Percentiles rank a stretch among this genome's conserved stretches.
phyloP scores from a whole-genome alignment of 805 yeast species.

The Priceomyces haplophilus region DNA sequence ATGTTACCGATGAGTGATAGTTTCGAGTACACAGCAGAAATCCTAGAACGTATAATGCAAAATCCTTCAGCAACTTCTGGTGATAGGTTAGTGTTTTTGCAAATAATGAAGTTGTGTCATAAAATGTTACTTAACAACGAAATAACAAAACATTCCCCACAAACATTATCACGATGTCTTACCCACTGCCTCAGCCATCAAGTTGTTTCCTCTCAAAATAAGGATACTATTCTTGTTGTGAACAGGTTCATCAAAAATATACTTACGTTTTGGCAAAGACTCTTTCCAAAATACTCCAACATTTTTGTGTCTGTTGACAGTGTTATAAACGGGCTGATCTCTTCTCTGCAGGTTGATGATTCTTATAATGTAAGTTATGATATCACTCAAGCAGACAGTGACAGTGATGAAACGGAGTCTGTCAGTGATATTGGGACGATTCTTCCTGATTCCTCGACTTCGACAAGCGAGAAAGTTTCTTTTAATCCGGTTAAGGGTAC shows the following conservation, averaged over 20 bases:
- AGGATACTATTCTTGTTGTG: slow-evolving; percentile 49
- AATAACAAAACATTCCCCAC: slow-evolving; percentile 43
- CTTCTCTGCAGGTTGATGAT: slow-evolving; percentile 16
- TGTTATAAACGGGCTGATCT: slow-evolving; percentile 12
- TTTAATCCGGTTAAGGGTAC: neutral
- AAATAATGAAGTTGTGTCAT: slow-evolving; percentile 38
- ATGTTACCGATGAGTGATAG: slow-evolving; percentile 53
- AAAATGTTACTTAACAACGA: slow-evolving; percentile 34
- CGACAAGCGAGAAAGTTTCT: neutral
- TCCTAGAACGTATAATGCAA: slow-evolving; percentile 22
- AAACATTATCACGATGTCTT: slow-evolving; percentile 44
- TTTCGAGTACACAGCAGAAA: slow-evolving; percentile 37
- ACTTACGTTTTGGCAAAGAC: slow-evolving; percentile 46
- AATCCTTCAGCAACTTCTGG: slow-evolving; percentile 10
- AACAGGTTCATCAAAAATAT: slow-evolving; percentile 52
- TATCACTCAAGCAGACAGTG: slow-evolving; percentile 26
- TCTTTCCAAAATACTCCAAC: slow-evolving; percentile 15
- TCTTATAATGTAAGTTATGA: slow-evolving; percentile 35
- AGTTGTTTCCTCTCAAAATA: slow-evolving; percentile 32
- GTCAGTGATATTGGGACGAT: neutral
- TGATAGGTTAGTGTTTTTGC: slow-evolving; percentile 36
- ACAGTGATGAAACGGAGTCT: slow-evolving; percentile 15
- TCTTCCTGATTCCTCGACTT: neutral
- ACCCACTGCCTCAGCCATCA: slow-evolving; percentile 58
- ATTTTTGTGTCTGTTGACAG: slow-evolving; percentile 14